phyloP scores from a whole-genome alignment of 2,329 filamentous ascomycete genomes.

The Sporothrix brasiliensis region DNA sequence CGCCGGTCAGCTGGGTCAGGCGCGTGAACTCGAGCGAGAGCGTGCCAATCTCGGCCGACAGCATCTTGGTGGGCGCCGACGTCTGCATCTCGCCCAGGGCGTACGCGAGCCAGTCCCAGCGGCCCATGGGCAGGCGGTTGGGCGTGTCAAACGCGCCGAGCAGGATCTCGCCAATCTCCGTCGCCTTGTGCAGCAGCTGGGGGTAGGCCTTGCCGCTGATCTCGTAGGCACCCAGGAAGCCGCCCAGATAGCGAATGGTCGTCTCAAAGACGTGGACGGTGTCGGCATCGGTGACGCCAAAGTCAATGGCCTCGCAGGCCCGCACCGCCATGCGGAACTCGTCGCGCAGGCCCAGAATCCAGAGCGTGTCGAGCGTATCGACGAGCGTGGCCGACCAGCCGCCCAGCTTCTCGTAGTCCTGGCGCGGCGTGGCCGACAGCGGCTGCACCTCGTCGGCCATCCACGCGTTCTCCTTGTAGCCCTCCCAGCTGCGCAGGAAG shows the following conservation, averaged over 20 bases:
- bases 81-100: slow-evolving; percentile 50
- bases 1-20: slow-evolving; percentile 64
- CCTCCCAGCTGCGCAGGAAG: slow-evolving; percentile 60
- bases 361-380: slow-evolving; percentile 70
- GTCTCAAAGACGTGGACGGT: slow-evolving; percentile 71
- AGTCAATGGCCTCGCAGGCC: slow-evolving; percentile 63
- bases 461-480: slow-evolving; percentile 66
- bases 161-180: slow-evolving; percentile 65
- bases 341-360: slow-evolving; percentile 68
- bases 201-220: slow-evolving; percentile 58
- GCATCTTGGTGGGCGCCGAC: slow-evolving; percentile 43
- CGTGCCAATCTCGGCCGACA: slow-evolving; percentile 59
- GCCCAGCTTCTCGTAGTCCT: slow-evolving; percentile 56
- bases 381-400: slow-evolving; percentile 70
- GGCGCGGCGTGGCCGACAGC: slow-evolving; percentile 53
- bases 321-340: slow-evolving; percentile 67
- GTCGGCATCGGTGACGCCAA: slow-evolving; percentile 53
- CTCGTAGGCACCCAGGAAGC: slow-evolving; percentile 70
- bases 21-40: slow-evolving; percentile 65
- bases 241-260: slow-evolving; percentile 71
- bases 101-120: slow-evolving; percentile 60
- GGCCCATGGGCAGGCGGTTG: slow-evolving; percentile 65
- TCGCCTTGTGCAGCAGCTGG: slow-evolving; percentile 62
- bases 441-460: slow-evolving; percentile 65
- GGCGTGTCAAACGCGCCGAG: slow-evolving; percentile 70